Evolutionary conservation across 495 filamentous ascomycete species (phyloP).

Genomic region (Aspergillus saccharolyticus): DNA sequence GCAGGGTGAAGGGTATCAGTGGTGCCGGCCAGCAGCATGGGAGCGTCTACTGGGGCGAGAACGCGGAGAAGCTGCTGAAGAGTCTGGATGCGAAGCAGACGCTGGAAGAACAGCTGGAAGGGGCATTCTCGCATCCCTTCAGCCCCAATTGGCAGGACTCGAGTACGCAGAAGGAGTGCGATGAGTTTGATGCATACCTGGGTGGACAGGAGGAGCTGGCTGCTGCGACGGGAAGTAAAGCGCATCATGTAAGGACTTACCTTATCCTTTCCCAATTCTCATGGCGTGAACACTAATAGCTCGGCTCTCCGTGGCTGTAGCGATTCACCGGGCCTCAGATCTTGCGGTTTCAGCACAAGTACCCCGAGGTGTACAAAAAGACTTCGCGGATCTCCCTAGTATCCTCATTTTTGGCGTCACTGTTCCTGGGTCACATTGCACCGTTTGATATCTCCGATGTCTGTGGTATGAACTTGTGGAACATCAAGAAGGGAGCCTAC

Average conservation of each 20-base stretch:
- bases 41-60: slow-evolving; percentile 80
- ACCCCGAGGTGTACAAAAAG: slow-evolving; percentile 72
- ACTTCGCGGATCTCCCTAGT: slow-evolving; percentile 88
- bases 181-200: slow-evolving; percentile 71
- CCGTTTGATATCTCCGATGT: slow-evolving; percentile 93
- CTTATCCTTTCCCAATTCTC: neutral
- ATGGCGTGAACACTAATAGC: slow-evolving; percentile 21
- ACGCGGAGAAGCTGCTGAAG: slow-evolving; percentile 62
- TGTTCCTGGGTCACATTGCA: slow-evolving; percentile 81
- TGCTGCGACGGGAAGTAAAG: slow-evolving; percentile 77
- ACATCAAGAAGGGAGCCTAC: slow-evolving; percentile 70
- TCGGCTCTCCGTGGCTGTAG: slow-evolving; percentile 37
- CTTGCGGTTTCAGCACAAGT: slow-evolving; percentile 71
- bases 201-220: slow-evolving; percentile 65
- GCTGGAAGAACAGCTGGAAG: slow-evolving; percentile 64
- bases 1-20: slow-evolving; percentile 72
- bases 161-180: slow-evolving; percentile 87
- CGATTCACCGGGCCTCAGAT: slow-evolving; percentile 98
- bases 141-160: slow-evolving; percentile 98
- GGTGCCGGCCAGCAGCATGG: slow-evolving; percentile 96
- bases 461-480: slow-evolving; percentile 96
- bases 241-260: slow-evolving; percentile 73
- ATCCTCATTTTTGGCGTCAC: slow-evolving; percentile 88
- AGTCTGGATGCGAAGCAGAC: slow-evolving; percentile 53
- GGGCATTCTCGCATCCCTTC: slow-evolving; percentile 78